Evolutionary conservation across 2,329 filamentous ascomycete species (phyloP), one percentile per base, ranked within the genome.

Genomic region (Fusarium avenaceum): DNA sequence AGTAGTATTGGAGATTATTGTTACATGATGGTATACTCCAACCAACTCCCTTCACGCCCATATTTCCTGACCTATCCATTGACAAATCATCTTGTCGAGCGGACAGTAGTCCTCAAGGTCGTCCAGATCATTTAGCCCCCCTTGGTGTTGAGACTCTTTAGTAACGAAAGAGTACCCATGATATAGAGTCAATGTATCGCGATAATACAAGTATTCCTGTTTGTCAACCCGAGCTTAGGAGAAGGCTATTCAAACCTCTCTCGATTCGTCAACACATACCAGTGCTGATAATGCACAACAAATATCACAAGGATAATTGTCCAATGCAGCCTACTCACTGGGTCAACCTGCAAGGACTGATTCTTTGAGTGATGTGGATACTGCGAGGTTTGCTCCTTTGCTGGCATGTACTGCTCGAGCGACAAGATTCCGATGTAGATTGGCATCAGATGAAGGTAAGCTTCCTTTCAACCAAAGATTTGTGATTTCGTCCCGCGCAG

Each of bases 391-490:
- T 35, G 74, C 75, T 32, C 79, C 80, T 61, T 78, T 80, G 53
- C 81, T 80, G 4, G 81, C 80, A 57, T 81, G 78, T 14, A 83
- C 74, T 17, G 81, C 81, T n/a, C 74, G 72, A 15, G 78, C 75
- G n/a, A 82, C 73, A 28, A 83, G 74, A 19, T 67, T 71, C 26
- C 74, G 74, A 45, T 81, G 76, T 13, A 76, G 66, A 17, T 67
- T 67, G 35, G 74, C 55, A 44, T 79, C 63, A 22, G 81, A 80
- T 5, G 81, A 78, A 4, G 85, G 81, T 10, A 87, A 65, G 60
- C 83, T 81, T 7, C 96, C 95, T 81, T 94, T 97, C 75, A 96
- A 87, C 96, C 96, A 99, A 19, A 98, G 80, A 76, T 97, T 94
- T 10, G 95, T 97, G 51, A 98, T 89, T 79, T 99, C 96, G 72